A percentile compares a stretch with the other conserved stretches of the same genome.
These are phyloP conservation scores for Pythium guiyangense DNA, from an alignment of 352 stramenopile genomes.

Conservation along the genomic window DNA sequence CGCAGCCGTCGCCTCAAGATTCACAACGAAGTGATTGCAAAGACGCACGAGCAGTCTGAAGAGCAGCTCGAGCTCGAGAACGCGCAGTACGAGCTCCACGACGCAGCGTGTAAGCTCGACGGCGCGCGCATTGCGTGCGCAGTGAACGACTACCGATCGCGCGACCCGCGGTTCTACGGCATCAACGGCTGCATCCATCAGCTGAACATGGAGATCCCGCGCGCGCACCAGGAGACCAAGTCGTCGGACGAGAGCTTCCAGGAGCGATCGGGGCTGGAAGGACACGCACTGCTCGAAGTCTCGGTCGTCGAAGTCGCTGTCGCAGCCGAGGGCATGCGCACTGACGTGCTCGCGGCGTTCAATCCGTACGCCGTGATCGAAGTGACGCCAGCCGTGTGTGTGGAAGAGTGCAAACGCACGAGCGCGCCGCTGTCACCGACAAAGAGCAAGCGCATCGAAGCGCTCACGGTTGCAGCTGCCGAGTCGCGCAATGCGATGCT, in stretches of 20 bases:
- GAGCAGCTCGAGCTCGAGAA: constrained; percentile 69
- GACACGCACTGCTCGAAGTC: constrained; percentile 56
- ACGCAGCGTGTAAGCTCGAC: constrained; percentile 65
- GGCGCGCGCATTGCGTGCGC: constrained; percentile 61
- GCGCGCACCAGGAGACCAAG: constrained; percentile 48
- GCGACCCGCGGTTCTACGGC: constrained; percentile 69
- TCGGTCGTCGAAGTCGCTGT: constrained; percentile 30
- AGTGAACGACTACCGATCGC: constrained; percentile 52
- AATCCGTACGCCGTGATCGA: constrained; percentile 65
- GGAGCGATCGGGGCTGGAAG: constrained; percentile 41
- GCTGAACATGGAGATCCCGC: constrained; percentile 52
- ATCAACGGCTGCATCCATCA: constrained; percentile 78
- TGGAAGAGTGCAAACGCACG: constrained; percentile 52
- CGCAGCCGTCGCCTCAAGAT: constrained; percentile 42
- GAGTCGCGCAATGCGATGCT: constrained; percentile 42
- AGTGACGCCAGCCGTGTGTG: constrained; percentile 42
- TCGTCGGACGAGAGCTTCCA: constrained; percentile 60
- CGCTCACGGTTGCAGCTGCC: constrained; percentile 22
- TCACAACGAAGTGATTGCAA: constrained; percentile 45
- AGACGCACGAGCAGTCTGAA: constrained; percentile 52
- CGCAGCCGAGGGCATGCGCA: constrained; percentile 21
- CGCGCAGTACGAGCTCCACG: constrained; percentile 52
- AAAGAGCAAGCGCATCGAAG: constrained; percentile 43
- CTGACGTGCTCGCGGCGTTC: constrained; percentile 18
- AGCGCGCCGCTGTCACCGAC: constrained; percentile 36